Evolutionary conservation across 768 basidiomycete species (phyloP), one percentile per base, ranked within the genome.

Genomic region (Suillus bovinus): DNA sequence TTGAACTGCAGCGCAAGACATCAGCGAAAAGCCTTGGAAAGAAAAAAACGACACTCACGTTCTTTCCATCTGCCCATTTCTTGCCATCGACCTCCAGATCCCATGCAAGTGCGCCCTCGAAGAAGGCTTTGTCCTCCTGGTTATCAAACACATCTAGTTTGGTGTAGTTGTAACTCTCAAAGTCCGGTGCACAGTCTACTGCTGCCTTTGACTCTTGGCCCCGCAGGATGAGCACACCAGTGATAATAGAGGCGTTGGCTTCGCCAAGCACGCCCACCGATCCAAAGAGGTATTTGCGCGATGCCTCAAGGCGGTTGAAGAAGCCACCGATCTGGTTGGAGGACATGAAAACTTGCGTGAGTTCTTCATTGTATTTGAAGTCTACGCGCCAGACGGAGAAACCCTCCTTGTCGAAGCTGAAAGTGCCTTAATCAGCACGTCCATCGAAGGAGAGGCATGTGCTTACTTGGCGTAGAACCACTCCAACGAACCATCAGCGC

Each of bases 241-340:
- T 72, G 78, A 97, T 94, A 73, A 90, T 60, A 44, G 89, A 92
- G 78, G 92, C 81, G 78, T 91, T 91, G 73, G 81, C 58, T 70
- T 79, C 77, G 72, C 97, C 96, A 62, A 96, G 87, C 24, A 99
- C 97, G 74, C 93, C 94, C 52, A 94, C 76, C 49, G 93, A 96
- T 16, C 89, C 96, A 76, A 98, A 97, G 66, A 96, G 84, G 82
- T 97, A 96, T 78, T 97, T 96, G 77, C 96, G 90, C 27, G 95
- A 94, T 11, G 87, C 97, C 80, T 99, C 97, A 10, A 99, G 87
- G 62, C 97, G 93, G 84, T 96, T 93, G 86, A 96, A 98, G 88
- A 96, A 94, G 20, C 96, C 96, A 63, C 86, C 86, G 71, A 97
- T 86, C 77, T 91, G 92, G 84, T 98, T 98, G 64, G 87, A 85